These are phyloP conservation scores for Aspergillus melleus DNA, from an alignment of 2,329 filamentous ascomycete genomes.

Conservation along the genomic window DNA sequence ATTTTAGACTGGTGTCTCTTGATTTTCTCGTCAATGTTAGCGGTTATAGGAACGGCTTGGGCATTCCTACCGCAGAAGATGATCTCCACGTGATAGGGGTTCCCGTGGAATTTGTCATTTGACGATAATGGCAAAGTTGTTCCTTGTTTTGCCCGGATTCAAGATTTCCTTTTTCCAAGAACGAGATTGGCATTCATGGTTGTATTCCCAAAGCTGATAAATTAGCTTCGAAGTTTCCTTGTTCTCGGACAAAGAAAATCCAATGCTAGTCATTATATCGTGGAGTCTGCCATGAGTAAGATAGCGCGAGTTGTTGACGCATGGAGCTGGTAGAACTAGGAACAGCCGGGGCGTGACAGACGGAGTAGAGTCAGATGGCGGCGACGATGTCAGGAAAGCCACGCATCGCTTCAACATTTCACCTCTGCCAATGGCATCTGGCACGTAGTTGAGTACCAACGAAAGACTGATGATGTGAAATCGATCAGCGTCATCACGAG, in stretches of 20 bases:
- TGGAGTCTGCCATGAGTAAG: slow-evolving; percentile 69
- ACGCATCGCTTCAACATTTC: slow-evolving; percentile 80
- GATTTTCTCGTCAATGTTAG: slow-evolving; percentile 67
- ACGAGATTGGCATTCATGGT: slow-evolving; percentile 27
- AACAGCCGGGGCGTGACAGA: slow-evolving; percentile 63
- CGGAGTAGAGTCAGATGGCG: slow-evolving; percentile 19
- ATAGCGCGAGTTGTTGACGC: slow-evolving; percentile 87
- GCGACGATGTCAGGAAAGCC: slow-evolving; percentile 59
- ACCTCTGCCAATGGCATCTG: slow-evolving; percentile 71
- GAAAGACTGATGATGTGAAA: slow-evolving; percentile 94
- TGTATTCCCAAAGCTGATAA: slow-evolving; percentile 80
- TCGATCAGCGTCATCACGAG: slow-evolving; percentile 56
- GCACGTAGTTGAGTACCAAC: slow-evolving; percentile 91
- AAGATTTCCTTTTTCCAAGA: slow-evolving; percentile 72
- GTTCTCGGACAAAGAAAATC: slow-evolving; percentile 64
- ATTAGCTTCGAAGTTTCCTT: slow-evolving; percentile 82
- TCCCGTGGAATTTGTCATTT: slow-evolving; percentile 20
- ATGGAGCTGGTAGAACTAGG: slow-evolving; percentile 84
- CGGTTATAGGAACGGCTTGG: slow-evolving; percentile 77
- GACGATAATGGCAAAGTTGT: slow-evolving; percentile 87
- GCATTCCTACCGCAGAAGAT: slow-evolving; percentile 79
- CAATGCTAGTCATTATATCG: slow-evolving; percentile 73
- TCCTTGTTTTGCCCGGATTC: slow-evolving; percentile 71
- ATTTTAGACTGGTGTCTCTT: slow-evolving; percentile 69
- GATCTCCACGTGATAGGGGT: slow-evolving; percentile 53